Evolutionary conservation across 2,329 filamentous ascomycete species (phyloP).

Genomic region (Ascochyta pisi): DNA sequence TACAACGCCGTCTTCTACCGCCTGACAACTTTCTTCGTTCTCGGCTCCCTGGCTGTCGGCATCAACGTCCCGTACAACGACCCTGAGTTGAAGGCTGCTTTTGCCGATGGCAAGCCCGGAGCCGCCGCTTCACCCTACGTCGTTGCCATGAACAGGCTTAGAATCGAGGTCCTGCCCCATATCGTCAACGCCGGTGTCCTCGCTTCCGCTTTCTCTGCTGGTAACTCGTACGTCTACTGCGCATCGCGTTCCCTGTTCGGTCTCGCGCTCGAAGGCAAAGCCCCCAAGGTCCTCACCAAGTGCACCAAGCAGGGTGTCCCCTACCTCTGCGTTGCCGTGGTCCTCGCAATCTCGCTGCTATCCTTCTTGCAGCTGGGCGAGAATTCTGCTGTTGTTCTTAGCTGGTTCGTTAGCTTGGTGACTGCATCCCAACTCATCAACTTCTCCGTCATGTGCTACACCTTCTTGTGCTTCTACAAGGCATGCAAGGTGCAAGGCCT

Average conservation of each 20-base stretch:
- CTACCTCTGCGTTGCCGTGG: conserved; percentile 72
- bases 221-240: conserved; percentile 63
- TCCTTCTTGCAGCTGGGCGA: conserved; percentile 78
- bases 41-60: conserved; percentile 73
- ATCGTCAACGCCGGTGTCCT: conserved; percentile 66
- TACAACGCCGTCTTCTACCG: conserved; percentile 83
- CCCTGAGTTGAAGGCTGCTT: conserved; percentile 65
- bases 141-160: conserved; percentile 64
- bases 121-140: conserved; percentile 72
- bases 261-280: conserved; percentile 61
- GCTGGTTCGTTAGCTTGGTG: conserved; percentile 76
- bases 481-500: conserved; percentile 74
- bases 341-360: conserved; percentile 72
- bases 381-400: conserved; percentile 70
- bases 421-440: conserved; percentile 70
- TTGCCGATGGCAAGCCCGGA: conserved; percentile 64
- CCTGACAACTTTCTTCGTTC: conserved; percentile 75
- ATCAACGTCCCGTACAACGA: conserved; percentile 76
- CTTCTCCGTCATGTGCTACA: conserved; percentile 65
- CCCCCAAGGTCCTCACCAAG: conserved; percentile 62
- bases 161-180: conserved; percentile 62
- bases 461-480: conserved; percentile 75
- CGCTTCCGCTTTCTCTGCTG: conserved; percentile 63
- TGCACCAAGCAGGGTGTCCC: conserved; percentile 71
- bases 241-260: conserved; percentile 62